A percentile compares a stretch with the other conserved stretches of the same genome.
Conservation (phyloP, 352 stramenopile genomes). For the Phytophthora parvispora region DNA sequence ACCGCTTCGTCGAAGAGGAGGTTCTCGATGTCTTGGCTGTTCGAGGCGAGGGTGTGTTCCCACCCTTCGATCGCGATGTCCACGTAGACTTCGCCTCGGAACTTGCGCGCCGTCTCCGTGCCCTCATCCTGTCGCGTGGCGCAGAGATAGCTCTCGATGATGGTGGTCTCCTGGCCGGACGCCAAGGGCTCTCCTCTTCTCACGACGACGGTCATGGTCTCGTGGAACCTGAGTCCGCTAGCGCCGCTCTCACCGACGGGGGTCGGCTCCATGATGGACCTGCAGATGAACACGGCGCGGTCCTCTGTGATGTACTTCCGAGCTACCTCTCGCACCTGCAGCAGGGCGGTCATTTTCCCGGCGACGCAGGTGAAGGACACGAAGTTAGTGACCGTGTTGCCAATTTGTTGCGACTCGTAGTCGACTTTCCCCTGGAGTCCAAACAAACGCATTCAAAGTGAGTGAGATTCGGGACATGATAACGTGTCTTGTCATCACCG, state of each 20-base stretch:
- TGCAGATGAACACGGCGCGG: constrained; percentile 26
- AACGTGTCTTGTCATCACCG: background rate
- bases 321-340: constrained; percentile 32
- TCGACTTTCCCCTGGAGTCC: constrained; percentile 21
- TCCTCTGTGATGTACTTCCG: constrained; percentile 25
- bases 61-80: constrained; percentile 41
- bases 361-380: constrained; percentile 35
- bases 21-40: constrained; percentile 59
- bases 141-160: constrained; percentile 41
- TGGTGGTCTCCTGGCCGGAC: constrained; percentile 20
- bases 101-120: constrained; percentile 25
- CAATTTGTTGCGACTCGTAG: constrained; percentile 22
- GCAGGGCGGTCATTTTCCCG: constrained; percentile 13
- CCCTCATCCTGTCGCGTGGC: constrained; percentile 33
- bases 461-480: no score
- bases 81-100: constrained; percentile 31
- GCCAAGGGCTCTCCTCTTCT: constrained; percentile 13
- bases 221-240: constrained; percentile 27
- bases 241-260: background rate
- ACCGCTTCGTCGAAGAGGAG: constrained; percentile 46
- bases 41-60: constrained; percentile 32
- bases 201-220: constrained; percentile 35
- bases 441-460: background rate
- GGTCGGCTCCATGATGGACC: constrained; percentile 33
- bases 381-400: constrained; percentile 25